phyloP scores from a whole-genome alignment of 2,329 filamentous ascomycete species.

The Coniochaeta hoffmannii region DNA sequence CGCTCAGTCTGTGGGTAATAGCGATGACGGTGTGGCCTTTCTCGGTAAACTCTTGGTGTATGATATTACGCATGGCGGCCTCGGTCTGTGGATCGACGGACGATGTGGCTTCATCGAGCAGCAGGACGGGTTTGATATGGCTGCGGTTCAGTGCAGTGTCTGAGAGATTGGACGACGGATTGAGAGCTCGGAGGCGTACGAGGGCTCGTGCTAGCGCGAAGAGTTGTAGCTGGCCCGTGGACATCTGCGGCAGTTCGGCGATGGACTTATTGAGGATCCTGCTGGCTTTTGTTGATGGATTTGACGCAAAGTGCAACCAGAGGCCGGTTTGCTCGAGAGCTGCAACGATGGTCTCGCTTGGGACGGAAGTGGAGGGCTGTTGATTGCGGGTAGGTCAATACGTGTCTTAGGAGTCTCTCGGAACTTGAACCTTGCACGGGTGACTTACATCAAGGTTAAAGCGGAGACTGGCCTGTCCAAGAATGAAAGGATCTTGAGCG shows the following conservation, averaged over 20 bases:
- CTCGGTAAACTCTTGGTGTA: not conserved
- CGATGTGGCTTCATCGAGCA: not conserved
- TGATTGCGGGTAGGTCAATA: not conserved
- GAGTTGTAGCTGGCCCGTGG: not conserved
- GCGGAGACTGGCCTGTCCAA: not conserved
- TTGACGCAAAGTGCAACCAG: not conserved
- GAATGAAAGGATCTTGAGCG: not conserved
- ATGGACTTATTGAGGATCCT: not conserved
- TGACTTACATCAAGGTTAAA: constrained; percentile 1
- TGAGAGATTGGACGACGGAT: not conserved
- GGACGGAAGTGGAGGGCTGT: not conserved
- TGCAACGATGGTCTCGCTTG: not conserved
- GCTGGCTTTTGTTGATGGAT: not conserved
- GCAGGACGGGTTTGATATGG: not conserved
- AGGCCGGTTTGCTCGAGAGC: not conserved
- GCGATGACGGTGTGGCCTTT: not conserved
- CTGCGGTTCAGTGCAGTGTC: not conserved
- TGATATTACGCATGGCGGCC: not conserved
- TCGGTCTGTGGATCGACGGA: not conserved
- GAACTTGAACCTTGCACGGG: too few species aligned
- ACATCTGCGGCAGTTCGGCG: not conserved
- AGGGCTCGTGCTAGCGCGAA: not conserved
- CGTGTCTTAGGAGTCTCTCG: too few species aligned
- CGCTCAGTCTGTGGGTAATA: not conserved
- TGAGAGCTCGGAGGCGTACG: not conserved